Evolutionary conservation across 371 early-diverging fungal species (phyloP).

Genomic region (Synchytrium microbalum): DNA sequence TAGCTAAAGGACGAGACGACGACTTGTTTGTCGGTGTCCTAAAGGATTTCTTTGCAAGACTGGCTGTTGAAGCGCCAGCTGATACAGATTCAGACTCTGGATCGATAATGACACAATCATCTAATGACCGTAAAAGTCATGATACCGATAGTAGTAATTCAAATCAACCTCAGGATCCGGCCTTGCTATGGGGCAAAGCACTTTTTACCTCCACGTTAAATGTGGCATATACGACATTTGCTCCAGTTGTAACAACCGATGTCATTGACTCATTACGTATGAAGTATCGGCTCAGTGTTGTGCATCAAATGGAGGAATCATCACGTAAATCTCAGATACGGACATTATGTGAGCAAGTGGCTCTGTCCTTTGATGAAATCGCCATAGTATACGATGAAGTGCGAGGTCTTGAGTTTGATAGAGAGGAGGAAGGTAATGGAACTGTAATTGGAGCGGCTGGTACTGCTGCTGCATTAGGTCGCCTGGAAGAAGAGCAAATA

Average conservation of each 20-base stretch:
- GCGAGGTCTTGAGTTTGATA: constrained; percentile 30
- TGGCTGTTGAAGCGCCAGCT: constrained; percentile 12
- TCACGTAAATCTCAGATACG: constrained; percentile 39
- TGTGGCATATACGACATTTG: constrained; percentile 28
- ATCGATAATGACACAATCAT: background rate
- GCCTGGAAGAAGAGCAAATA: constrained; percentile 26
- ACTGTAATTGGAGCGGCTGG: constrained; percentile 12
- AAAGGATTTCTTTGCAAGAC: constrained; percentile 34
- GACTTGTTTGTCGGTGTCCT: constrained; percentile 45
- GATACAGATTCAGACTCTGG: constrained; percentile 7
- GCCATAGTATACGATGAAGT: constrained; percentile 36
- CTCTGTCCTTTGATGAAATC: constrained; percentile 37
- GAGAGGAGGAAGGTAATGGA: constrained; percentile 32
- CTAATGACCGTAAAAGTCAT: background rate
- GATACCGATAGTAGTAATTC: background rate
- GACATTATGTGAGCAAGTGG: constrained; percentile 40
- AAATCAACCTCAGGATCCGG: constrained; percentile 6
- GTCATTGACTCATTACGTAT: constrained; percentile 33
- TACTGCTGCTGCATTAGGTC: constrained; percentile 1
- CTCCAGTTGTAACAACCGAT: constrained; percentile 25
- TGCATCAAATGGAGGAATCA: constrained; percentile 45
- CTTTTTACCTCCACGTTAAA: constrained; percentile 26
- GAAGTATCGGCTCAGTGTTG: constrained; percentile 33
- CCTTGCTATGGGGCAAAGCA: constrained; percentile 17
- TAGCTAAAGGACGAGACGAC: constrained; percentile 44